Evolutionary conservation across 768 basidiomycete genomes (phyloP), one percentile per base, ranked within the genome.

Genomic region (Naematelia aurantialba): DNA sequence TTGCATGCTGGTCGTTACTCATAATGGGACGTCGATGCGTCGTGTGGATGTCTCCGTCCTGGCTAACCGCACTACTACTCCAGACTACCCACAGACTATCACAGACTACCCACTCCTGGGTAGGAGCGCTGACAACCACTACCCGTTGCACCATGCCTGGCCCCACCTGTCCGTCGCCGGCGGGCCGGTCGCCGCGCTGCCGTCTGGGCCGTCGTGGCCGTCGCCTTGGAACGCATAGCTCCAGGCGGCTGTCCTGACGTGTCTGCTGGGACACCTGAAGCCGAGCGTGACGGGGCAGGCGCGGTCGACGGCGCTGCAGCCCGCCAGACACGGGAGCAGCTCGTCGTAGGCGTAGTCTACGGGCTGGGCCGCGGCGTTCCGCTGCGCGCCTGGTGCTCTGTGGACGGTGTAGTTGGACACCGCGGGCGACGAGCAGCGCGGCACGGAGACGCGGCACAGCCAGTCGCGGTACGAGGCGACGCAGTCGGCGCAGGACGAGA

Each of bases 231-330:
- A 76, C 1, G 59, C 77, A 60, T 78, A 78, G 31, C 63, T 72
- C 48, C 42, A 3, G 14, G 60, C 53, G 1, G 75, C 75, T 13
- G 63, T 75, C 13, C 61, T 51, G 1, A 46, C 42, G 25, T 19
- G 14, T 10, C 74, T 31, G 2, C 57, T 17, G 10, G 76, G 77
- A 58, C 77, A 78, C 39, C 70, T 50, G 46, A 78, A 75, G 4
- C 60, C 58, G n/a, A 78, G 60, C 55, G 65, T 69, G 8, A 71
- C 73, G n/a, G 77, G 77, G 67, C 77, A 78, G 19, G 65, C 55
- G 11, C 76, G 58, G 56, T 77, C 74, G 3, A 72, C 74, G 4
- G 58, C 47, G 26, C 75, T 66, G 52, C 77, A 78, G 10, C 54
- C 65, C 8, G 58, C 45, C 14, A 78, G 56, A 63, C 77, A 78